Conservation (phyloP, 306 rosid genomes). For the Vigna nakashimae region DNA sequence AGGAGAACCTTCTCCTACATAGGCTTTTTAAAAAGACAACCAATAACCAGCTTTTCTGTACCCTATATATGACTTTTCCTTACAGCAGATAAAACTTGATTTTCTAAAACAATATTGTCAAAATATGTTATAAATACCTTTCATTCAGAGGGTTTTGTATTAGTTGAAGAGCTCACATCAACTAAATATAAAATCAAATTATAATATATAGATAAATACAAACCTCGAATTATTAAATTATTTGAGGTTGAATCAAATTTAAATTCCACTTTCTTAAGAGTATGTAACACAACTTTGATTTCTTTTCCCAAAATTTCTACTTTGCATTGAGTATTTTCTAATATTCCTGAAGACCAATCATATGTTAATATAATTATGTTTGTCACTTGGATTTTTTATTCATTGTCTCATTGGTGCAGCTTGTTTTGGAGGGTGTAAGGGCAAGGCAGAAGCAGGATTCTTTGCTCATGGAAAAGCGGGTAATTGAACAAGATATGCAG, state of each 20-base stretch:
- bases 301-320: constrained; percentile 1
- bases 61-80: background rate
- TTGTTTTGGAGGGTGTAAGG: constrained; percentile 85
- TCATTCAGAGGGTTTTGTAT: no score
- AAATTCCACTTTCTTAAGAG: no score
- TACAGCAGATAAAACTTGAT: background rate
- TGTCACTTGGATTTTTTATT: constrained; percentile 17
- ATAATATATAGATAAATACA: no score
- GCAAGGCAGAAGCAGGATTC: constrained; percentile 76
- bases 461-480: constrained; percentile 63
- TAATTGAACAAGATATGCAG: constrained; percentile 74
- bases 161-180: no score
- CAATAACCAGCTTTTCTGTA: background rate
- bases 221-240: no score
- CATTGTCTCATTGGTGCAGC: constrained; percentile 58
- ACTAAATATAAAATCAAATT: no score
- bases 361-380: background rate
- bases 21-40: background rate
- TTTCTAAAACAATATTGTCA: no score
- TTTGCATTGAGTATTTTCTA: background rate
- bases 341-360: background rate
- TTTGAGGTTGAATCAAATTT: no score
- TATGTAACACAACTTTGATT: background rate
- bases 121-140: background rate
- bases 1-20: background rate